Conservation (phyloP, 768 basidiomycete genomes). For the Roridomyces roridus region DNA sequence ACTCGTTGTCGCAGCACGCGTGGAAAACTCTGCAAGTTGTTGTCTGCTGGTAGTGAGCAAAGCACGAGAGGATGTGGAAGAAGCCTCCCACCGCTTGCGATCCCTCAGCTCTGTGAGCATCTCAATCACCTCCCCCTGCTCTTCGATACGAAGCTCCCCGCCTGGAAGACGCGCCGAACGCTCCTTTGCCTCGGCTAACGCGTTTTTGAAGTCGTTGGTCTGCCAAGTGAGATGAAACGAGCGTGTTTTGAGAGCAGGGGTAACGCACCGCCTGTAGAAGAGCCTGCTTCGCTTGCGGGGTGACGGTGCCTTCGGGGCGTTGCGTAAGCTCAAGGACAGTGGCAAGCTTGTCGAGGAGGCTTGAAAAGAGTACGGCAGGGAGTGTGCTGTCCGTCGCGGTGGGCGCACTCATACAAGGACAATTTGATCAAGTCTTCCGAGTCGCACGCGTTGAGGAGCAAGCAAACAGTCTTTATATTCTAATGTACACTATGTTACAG, state of each 20-base stretch:
- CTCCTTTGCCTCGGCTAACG: conserved; percentile 64
- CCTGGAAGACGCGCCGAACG: conserved; percentile 66
- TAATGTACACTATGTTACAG: no score
- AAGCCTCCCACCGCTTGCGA: conserved; percentile 69
- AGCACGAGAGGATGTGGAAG: no score
- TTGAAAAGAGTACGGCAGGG: conserved; percentile 58
- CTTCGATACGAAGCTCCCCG: conserved; percentile 70
- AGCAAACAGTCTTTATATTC: no score
- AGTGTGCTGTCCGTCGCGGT: conserved; percentile 40
- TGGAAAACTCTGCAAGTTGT: conserved; percentile 60
- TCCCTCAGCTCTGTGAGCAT: conserved; percentile 71
- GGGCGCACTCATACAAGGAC: no score
- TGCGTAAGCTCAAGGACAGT: conserved; percentile 66
- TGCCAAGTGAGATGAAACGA: conserved; percentile 30
- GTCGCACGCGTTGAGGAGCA: no score
- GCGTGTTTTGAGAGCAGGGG: no score
- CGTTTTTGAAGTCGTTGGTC: conserved; percentile 76
- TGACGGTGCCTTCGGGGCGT: conserved; percentile 56
- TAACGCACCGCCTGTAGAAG: conserved; percentile 64
- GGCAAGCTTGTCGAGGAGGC: conserved; percentile 65
- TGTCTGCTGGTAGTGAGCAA: no score
- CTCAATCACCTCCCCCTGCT: conserved; percentile 73
- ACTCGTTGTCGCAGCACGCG: conserved; percentile 36
- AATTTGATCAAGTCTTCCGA: no score
- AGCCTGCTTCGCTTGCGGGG: conserved; percentile 67